Evolutionary conservation across 805 yeast species (phyloP), one percentile per base, ranked within the genome.

Genomic region (Wickerhamiella australiensis): DNA sequence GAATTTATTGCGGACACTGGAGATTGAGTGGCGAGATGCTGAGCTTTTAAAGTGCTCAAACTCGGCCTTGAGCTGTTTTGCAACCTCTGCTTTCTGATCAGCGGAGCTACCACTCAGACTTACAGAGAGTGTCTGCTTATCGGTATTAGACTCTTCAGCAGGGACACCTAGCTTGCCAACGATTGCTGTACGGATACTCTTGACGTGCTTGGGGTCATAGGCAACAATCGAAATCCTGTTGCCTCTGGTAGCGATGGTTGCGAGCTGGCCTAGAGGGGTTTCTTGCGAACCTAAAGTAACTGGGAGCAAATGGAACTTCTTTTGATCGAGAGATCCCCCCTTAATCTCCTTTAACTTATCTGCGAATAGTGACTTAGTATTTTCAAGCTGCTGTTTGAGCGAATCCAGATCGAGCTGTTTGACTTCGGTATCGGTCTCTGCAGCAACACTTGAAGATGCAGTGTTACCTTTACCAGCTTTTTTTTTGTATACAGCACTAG

Each of bases 201-300:
- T 82, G 36, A 78, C 73, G 56, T 84, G 74, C 47, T 72, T 73
- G 5, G 95, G 94, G 59, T 90, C 96, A 64, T 82, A 90, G 0
- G 95, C 86, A n/a, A 90, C 76, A 27, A 76, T 65, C 47, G 85
- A 69, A 56, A 26, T 78, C 70, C 57, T 58, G 51, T 56, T 58
- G 31, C 64, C 66, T 13, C 66, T 59, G 25, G 60, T 53, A 37
- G 61, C 62, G n/a, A 65, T 54, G 18, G 66, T 64, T n/a, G 66
- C 65, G 13, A 65, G 42, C 26, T 43, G 33, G 2, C 77, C 74
- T 61, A 81, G 82, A 2, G 72, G 72, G 1, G 60, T 61, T 6
- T 68, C 63, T 46, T 72, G 69, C 12, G 74, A 69, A 31, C 71
- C 73, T 2, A 75, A 57, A 15, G 69, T 67, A 15, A 90, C 73